Percentiles rank a stretch among this genome's conserved stretches.
These are phyloP conservation scores for Aureobasidium sp. DNA, from an alignment of 2,329 filamentous ascomycete genomes.

Conservation along the genomic window DNA sequence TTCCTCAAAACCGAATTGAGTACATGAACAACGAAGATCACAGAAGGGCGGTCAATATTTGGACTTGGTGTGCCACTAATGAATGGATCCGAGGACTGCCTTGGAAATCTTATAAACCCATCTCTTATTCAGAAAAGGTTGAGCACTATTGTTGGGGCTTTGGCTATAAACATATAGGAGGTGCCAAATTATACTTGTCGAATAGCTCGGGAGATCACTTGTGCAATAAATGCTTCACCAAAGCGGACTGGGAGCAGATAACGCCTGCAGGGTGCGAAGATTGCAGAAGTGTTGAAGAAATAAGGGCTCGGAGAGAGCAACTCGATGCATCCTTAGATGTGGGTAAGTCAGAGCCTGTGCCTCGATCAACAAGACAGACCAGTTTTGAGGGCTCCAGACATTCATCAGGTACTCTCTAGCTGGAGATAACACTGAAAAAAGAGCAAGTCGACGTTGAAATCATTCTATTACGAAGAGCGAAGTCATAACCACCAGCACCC, in stretches of 20 bases:
- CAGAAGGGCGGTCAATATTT: background rate
- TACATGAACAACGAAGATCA: too few species aligned
- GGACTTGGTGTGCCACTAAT: background rate
- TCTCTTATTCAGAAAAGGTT: background rate
- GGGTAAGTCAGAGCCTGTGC: background rate
- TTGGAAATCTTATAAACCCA: background rate
- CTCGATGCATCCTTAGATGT: background rate
- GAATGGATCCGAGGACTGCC: background rate
- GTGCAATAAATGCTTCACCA: background rate
- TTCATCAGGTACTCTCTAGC: too few species aligned
- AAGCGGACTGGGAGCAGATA: background rate
- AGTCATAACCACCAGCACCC: too few species aligned
- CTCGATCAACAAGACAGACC: too few species aligned
- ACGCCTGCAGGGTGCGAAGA: background rate
- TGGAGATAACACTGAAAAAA: too few species aligned
- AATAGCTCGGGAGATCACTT: background rate
- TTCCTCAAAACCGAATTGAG: too few species aligned
- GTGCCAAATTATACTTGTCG: background rate
- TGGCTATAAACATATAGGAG: background rate
- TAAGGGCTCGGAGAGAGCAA: background rate
- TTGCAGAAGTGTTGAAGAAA: background rate
- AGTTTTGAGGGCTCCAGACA: too few species aligned
- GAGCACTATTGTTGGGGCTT: background rate
- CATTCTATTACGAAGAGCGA: too few species aligned
- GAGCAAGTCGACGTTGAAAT: too few species aligned